Base-by-base conservation (phyloP, 345 rosid genomes). In the Arabis alpina region DNA sequence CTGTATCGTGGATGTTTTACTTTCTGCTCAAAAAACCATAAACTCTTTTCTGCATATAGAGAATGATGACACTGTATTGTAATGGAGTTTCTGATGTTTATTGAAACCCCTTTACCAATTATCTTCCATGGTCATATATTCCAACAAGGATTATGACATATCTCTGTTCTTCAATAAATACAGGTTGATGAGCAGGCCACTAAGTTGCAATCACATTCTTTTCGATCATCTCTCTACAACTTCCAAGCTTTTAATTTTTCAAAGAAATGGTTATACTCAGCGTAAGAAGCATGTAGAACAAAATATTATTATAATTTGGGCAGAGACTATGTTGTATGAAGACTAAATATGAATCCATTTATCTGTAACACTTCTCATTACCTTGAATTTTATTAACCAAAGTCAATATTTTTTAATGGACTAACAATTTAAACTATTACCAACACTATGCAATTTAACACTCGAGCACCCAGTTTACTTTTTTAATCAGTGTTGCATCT, bases 261-360 rank as follows among this genome's bases (percentile, higher is more conserved):
- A n/a, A n/a, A 6, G 43, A 66, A 54, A 67, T 67, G 72, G 53
- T 32, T 55, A 6, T 16, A 5, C 3, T 67, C 10, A 36, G 10
- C 40, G 61, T 66, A 66, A 53, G 51, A 66, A 66, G 30, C 70
- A 13, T 41, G 12, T 6, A 27, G 15, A 40, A 3, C 41, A 52
- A 53, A 64, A 40, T 2, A 27, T 10, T 27, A 1, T n/a, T 50
- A 50, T 6, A 19, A 19, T 19, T 19, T 19, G 23, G 23, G 1
- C 23, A 19, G 23, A 19, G 23, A 19, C 23, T 19, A 19, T 19
- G 23, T 19, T 19, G 23, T 25, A 10, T 32, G 27, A 44, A 11
- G 13, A 55, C 23, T 19, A 19, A 19, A 30, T 4, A 50, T 47
- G 25, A 45, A 47, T 57, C 39, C 23, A 15, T 30, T 11, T 54